Conservation (phyloP, 1,284 basidiomycete species). For the Ganoderma multipileum region DNA sequence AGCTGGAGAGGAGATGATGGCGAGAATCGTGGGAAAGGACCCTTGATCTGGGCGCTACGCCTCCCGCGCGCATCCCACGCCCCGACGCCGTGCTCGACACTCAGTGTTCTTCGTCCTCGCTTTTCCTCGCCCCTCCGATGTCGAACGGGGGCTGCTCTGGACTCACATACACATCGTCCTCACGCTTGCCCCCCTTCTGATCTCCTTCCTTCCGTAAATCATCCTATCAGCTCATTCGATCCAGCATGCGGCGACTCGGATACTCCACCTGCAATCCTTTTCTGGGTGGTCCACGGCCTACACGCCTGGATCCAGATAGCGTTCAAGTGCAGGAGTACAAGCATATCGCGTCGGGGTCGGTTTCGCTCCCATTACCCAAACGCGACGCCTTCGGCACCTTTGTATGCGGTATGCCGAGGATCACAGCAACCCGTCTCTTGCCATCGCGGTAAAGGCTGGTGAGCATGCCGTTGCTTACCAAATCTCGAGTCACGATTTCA, state of each 20-base stretch:
- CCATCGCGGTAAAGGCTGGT: background rate
- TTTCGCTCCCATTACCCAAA: background rate
- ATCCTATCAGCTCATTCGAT: background rate
- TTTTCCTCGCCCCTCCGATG: slow-evolving; percentile 12
- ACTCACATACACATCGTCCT: background rate
- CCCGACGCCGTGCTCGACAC: background rate
- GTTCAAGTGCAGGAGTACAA: background rate
- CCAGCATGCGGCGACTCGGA: background rate
- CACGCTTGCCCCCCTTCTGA: slow-evolving; percentile 13
- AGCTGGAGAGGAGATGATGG: background rate
- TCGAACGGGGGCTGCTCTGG: slow-evolving; percentile 21
- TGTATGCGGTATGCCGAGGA: background rate
- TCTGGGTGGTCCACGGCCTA: background rate
- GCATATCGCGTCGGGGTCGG: background rate
- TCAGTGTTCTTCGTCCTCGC: slow-evolving; percentile 3
- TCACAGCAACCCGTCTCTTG: background rate
- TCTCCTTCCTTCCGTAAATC: slow-evolving; percentile 6
- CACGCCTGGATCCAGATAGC: background rate
- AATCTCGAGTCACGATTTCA: slow-evolving; percentile 14
- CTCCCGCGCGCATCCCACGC: slow-evolving; percentile 19
- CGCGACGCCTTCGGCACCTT: too few relatives aligned
- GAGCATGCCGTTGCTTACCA: background rate
- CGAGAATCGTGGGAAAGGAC: background rate
- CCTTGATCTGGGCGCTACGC: slow-evolving; percentile 12
- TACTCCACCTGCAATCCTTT: background rate